These are phyloP conservation scores for Solanum ahanhuiri DNA, from an alignment of 257 asterid species.

Conservation along the genomic window DNA sequence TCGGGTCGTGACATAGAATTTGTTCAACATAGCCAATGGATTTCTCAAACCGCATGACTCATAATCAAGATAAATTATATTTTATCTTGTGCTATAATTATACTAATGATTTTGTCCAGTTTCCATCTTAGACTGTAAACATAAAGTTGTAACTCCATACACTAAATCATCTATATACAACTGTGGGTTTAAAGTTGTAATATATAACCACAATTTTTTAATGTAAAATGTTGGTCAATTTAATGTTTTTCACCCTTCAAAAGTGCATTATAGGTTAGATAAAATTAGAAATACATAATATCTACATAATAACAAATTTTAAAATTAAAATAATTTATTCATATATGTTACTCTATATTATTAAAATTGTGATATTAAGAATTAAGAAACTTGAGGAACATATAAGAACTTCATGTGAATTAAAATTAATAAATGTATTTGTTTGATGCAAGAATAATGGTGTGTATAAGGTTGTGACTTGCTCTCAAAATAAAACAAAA, in stretches of 20 bases:
- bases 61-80: too few relatives aligned
- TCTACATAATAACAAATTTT: too few relatives aligned
- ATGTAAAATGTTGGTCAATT: neutral
- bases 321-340: neutral
- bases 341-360: neutral
- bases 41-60: neutral
- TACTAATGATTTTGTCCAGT: neutral
- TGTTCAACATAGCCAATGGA: neutral
- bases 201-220: neutral
- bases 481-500: neutral
- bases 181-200: neutral
- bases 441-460: neutral
- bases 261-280: neutral
- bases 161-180: neutral
- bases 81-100: neutral
- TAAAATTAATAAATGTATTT: too few relatives aligned
- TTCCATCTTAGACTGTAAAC: too few relatives aligned
- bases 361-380: neutral
- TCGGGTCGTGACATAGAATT: too few relatives aligned
- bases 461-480: neutral
- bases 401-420: too few relatives aligned
- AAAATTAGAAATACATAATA: neutral
- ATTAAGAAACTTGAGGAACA: neutral
- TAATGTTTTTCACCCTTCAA: neutral
- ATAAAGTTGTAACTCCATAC: neutral